These are phyloP conservation scores for Nakazawaea anatomiae DNA, from an alignment of 805 yeast species.

Conservation along the genomic window DNA sequence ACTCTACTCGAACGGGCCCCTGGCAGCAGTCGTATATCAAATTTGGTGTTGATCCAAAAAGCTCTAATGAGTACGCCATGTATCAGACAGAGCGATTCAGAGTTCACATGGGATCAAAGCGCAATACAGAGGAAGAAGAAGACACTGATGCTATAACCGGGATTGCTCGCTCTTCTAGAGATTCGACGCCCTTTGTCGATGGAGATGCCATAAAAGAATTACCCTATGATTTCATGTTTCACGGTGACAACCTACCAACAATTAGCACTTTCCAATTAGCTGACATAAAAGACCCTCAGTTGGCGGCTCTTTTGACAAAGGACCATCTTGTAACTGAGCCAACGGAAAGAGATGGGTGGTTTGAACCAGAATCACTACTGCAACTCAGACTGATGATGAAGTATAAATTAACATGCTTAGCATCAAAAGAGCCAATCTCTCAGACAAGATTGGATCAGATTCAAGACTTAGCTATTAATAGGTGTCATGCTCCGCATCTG, in stretches of 20 bases:
- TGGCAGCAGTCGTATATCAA: conserved; percentile 85
- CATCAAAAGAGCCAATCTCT: conserved; percentile 43
- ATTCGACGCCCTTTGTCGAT: not conserved
- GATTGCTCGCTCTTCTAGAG: conserved; percentile 14
- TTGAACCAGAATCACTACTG: conserved; percentile 51
- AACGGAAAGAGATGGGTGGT: conserved; percentile 79
- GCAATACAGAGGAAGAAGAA: conserved; percentile 16
- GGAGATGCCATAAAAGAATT: conserved; percentile 16
- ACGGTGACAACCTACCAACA: conserved; percentile 64
- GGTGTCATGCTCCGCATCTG: conserved; percentile 19
- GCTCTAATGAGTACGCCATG: conserved; percentile 43
- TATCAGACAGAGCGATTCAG: conserved; percentile 88
- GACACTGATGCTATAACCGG: conserved; percentile 16
- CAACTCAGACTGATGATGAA: conserved; percentile 65
- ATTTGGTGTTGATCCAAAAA: conserved; percentile 74
- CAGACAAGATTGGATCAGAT: conserved; percentile 36
- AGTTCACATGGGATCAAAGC: conserved; percentile 22
- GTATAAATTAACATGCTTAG: conserved; percentile 62
- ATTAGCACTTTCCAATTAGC: conserved; percentile 75
- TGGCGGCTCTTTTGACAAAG: conserved; percentile 35
- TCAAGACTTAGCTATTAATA: conserved; percentile 27
- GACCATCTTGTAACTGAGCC: conserved; percentile 34
- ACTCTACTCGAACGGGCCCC: conserved; percentile 82
- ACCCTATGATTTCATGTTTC: conserved; percentile 53
- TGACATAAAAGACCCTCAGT: conserved; percentile 64